phyloP scores from a whole-genome alignment of 2,329 filamentous ascomycete genomes.

The Pseudogymnoascus pannorum region DNA sequence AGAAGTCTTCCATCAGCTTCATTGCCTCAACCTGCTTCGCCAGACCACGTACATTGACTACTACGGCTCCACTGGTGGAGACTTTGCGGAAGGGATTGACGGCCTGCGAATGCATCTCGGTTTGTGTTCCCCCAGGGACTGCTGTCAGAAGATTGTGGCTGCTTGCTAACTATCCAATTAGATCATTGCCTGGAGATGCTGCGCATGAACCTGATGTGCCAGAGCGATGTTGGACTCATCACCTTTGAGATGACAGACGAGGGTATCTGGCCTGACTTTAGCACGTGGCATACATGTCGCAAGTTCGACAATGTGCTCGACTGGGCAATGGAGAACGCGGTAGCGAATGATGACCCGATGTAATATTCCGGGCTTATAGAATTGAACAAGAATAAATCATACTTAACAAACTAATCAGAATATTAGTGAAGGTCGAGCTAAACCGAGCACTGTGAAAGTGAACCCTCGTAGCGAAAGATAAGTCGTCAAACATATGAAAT shows the following conservation, averaged over 20 bases:
- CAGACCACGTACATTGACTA: conserved; percentile 44
- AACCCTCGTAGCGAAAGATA: not conserved
- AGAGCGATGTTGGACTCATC: conserved; percentile 47
- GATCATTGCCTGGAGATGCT: conserved; percentile 50
- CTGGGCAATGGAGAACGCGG: conserved; percentile 46
- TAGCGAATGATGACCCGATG: conserved; percentile 29
- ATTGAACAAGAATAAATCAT: not conserved
- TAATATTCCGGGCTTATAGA: not conserved
- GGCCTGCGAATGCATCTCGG: conserved; percentile 36
- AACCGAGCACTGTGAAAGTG: not conserved
- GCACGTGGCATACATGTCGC: conserved; percentile 45
- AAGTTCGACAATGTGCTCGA: conserved; percentile 45
- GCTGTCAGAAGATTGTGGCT: not conserved
- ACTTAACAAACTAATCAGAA: not conserved
- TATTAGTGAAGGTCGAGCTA: not conserved
- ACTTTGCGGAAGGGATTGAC: conserved; percentile 37
- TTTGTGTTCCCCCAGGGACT: conserved; percentile 6
- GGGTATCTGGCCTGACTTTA: conserved; percentile 48
- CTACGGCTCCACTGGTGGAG: conserved; percentile 41
- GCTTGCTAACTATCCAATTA: conserved; percentile 14
- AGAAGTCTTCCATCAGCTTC: conserved; percentile 34
- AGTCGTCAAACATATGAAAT: not conserved
- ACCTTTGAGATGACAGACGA: conserved; percentile 42
- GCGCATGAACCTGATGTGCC: conserved; percentile 46
- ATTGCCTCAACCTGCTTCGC: conserved; percentile 33